Base-by-base conservation (phyloP, 495 filamentous ascomycete species). In the Neurospora hispaniola region DNA sequence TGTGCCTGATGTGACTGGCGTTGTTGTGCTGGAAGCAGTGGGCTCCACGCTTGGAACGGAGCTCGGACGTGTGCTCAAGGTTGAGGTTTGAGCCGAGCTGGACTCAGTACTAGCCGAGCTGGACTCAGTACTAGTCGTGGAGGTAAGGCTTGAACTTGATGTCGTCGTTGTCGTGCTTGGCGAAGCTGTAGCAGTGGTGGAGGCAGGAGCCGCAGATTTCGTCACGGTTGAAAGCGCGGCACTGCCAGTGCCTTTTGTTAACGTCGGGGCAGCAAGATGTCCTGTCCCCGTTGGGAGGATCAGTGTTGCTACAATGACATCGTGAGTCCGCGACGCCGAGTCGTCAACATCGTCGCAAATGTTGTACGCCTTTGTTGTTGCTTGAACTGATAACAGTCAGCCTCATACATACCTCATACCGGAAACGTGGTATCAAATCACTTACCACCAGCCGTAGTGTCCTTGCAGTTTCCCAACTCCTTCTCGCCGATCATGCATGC, bases 221-320 rank as follows among this genome's bases (percentile, higher is more conserved):
- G 71, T 70, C 8, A 75, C 44, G 20, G 71, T 78, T 11, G 70
- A 66, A 66, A 66, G 54, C 18, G 6, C 54, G 54, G 54, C 54
- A 38, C 68, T 9, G 74, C 73, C 72, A 77, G 71, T 10, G 35
- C 42, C 11, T 72, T 69, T 71, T 44, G 76, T 70, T 7, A 76
- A 43, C 14, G 73, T 81, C 10, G 79, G 78, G 4, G 75, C 78
- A 14, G 75, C 46, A 11, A 79, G 73, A 2, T 78, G 74, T 0
- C 74, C 77, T 8, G 78, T 76, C 27, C 77, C 78, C 9, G 79
- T 76, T 23, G 77, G 77, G 42, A 82, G 70, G 16, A 88, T 77
- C 42, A 89, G 79, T 0, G 88, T 90, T 14, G 90, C 89, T 8
- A 87, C 87, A 27, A 92, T 86, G 10, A 86, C 85, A 42, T 84